Base-by-base conservation (phyloP, 768 basidiomycete genomes). In the Leccinum obscurum region DNA sequence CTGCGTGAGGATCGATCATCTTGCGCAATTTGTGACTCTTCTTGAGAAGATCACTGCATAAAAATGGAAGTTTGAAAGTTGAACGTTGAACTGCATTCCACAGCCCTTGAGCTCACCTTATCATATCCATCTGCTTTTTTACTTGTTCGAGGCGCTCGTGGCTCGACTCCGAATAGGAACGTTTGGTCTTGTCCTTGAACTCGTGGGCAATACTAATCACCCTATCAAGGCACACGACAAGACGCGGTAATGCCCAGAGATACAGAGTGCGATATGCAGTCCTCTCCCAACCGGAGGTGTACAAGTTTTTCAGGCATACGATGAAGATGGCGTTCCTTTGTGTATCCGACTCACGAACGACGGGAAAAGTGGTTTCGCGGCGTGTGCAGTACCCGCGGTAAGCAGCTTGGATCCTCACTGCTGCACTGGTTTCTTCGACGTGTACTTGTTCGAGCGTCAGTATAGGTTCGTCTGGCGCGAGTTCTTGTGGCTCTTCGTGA, bases 181-280 rank as follows among this genome's bases (percentile, higher is more conserved):
- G 66, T 56, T 76, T 81, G 2, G 68, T 65, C 20, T 65, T 64
- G 6, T 13, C 58, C 67, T 81, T 81, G 53, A 68, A 60, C 11
- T 65, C 49, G 44, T 66, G 41, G 6, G 74, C 62, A n/a, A 69
- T 32, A 1, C 64, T 28, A 15, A 74, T 66, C n/a, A 69, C 65
- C 17, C 67, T 55, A 50, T 82, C 77, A 30, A 83, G 70, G 61
- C 76, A 80, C 2, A 78, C 61, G 3, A 81, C 67, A 22, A 82
- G 62, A 53, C 73, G 76, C 1, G 81, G 78, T 6, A 83, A 68
- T 17, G 71, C 70, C 54, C 71, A 70, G 3, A 71, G 66, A 63
- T 77, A 81, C 14, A 78, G 67, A 0, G 67, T 56, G 15, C 72
- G 73, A 58, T 84, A 82, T 20, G 57, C 60, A 6, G 62, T 64